Conservation (phyloP, 768 basidiomycete species). For the Boletus insuetus region DNA sequence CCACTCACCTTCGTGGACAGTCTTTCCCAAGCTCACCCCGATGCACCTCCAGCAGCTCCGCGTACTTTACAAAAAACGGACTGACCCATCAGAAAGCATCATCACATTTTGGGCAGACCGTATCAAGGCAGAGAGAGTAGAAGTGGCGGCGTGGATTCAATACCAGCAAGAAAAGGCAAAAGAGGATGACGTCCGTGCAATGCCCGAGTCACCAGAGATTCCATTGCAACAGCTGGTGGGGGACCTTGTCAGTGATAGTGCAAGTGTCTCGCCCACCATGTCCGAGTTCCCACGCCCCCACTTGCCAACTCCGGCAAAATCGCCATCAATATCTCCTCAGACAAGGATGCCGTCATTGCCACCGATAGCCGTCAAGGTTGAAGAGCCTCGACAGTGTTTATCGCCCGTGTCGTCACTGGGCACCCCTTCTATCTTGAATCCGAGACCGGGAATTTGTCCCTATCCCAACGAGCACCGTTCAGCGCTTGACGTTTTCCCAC, state of each 20-base stretch:
- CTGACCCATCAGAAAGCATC: constrained; percentile 19
- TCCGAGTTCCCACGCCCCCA: constrained; percentile 18
- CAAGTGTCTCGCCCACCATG: constrained; percentile 17
- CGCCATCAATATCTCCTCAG: constrained; percentile 12
- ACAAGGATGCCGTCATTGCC: constrained; percentile 26
- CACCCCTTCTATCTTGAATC: background rate
- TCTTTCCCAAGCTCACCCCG: constrained; percentile 27
- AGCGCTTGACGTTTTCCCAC: constrained; percentile 1
- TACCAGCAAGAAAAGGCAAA: constrained; percentile 30
- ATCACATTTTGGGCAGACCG: constrained; percentile 28
- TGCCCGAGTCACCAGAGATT: constrained; percentile 14
- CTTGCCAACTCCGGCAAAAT: constrained; percentile 29
- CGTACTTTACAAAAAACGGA: constrained; percentile 11
- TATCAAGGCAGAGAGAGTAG: constrained; percentile 14
- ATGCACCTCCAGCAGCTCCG: constrained; percentile 24
- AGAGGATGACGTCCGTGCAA: background rate
- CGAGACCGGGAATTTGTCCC: background rate
- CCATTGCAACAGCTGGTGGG: background rate
- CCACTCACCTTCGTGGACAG: constrained; percentile 13
- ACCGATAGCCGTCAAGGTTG: constrained; percentile 29
- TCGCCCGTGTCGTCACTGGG: background rate
- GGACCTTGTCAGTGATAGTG: background rate
- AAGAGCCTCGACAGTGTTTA: constrained; percentile 9
- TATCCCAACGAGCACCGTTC: background rate
- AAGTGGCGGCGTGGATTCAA: constrained; percentile 25